Conservation (phyloP, 2,329 filamentous ascomycete species). For the Plenodomus biglobosus region DNA sequence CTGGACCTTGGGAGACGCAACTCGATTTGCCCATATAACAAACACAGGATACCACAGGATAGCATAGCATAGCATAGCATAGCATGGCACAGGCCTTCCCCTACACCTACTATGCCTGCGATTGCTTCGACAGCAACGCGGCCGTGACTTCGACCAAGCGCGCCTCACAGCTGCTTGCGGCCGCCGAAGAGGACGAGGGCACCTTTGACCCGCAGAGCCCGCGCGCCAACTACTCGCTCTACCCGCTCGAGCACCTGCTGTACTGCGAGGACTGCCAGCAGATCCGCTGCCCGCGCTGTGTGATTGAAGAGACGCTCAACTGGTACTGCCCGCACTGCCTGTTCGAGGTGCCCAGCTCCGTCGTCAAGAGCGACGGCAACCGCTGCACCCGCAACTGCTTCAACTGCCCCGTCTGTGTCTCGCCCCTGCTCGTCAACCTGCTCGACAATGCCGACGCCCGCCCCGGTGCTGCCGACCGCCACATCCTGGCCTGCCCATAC, state of each 20-base stretch:
- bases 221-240: constrained; percentile 87
- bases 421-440: constrained; percentile 73
- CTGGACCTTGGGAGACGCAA: too few species aligned
- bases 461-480: constrained; percentile 57
- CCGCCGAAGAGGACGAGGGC: constrained; percentile 68
- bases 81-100: constrained; percentile 60
- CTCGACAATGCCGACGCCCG: constrained; percentile 55
- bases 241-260: constrained; percentile 87
- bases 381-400: constrained; percentile 95
- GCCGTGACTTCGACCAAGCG: constrained; percentile 29
- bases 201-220: constrained; percentile 85
- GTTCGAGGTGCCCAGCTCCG: constrained; percentile 93
- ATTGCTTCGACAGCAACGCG: constrained; percentile 59
- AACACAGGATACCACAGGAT: too few species aligned
- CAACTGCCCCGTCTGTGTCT: constrained; percentile 86
- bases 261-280: constrained; percentile 98
- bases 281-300: constrained; percentile 89
- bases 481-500: constrained; percentile 81
- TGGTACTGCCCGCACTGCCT: constrained; percentile 95
- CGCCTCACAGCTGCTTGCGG: constrained; percentile 38
- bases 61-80: too few species aligned
- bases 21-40: too few species aligned
- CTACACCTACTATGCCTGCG: constrained; percentile 66
- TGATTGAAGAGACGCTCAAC: constrained; percentile 88
- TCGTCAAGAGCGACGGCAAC: constrained; percentile 89